Base-by-base conservation (phyloP, 2,329 filamentous ascomycete species). In the Aaosphaeria arxii region DNA sequence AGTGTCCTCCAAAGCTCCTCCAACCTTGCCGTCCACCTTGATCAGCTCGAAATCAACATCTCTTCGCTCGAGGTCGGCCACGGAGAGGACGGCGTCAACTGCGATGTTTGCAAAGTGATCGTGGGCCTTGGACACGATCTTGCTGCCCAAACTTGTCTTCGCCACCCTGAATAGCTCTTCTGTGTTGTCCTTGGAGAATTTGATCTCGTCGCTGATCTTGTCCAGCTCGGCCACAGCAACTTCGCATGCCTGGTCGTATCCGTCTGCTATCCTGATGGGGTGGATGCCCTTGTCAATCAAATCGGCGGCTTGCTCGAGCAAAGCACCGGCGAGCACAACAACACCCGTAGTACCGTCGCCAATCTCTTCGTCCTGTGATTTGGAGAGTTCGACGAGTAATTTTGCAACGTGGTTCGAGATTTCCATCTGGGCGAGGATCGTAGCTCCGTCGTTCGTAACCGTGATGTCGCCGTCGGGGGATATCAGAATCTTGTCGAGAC, bases 201-300 rank as follows among this genome's bases (percentile, higher is more conserved):
- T 80, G 63, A 99, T 91, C 49, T 85, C 84, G 71, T 99, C 95
- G 61, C 90, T 91, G 71, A 99, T 96, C 65, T 83, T 85, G 74
- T 99, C 94, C 44, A 99, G 81, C 76, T 96, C 89, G 30, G 87
- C 85, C 47, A 97, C 88, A 40, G 94, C 94, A 62, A 97, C 92
- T 71, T 99, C 95, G 70, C 95, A 99, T 48, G 94, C 94, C 66
- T 95, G 86, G 71, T 99, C 94, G 75, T 96, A 99, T 45, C 94
- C 94, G 73, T 99, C 94, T 57, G 95, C 95, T 75, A 99, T 97
- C 62, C 95, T 83, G 71, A 99, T 99, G 53, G 94, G 94, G 76
- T 99, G 94, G 64, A 99, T 99, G 69, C 94, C 95, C 83, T 99
- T 99, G 81, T 99, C 95, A 71, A 99, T 97, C 61, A 99, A 83